phyloP scores from a whole-genome alignment of 192 early-diverging fungal species.

The Piromyces finnis region DNA sequence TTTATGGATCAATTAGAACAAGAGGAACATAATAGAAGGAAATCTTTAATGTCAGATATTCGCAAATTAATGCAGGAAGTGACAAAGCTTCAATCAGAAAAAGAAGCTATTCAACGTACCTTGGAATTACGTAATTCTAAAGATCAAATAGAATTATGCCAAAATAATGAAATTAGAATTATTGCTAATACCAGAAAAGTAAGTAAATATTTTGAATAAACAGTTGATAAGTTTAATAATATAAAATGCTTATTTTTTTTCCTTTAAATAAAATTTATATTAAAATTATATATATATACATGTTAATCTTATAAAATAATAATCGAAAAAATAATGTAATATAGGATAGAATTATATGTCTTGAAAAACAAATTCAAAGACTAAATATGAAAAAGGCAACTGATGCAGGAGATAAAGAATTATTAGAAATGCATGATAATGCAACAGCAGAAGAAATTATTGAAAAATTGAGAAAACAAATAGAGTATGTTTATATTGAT shows the following conservation, averaged over 20 bases:
- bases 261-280: too few species aligned
- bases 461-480: constrained; percentile 18
- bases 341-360: constrained; percentile 34
- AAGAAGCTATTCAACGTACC: constrained; percentile 4
- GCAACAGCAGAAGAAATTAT: constrained; percentile 22
- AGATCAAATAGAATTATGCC: constrained; percentile 3
- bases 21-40: neutral
- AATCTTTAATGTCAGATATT: neutral
- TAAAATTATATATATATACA: too few species aligned
- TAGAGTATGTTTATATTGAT: constrained; percentile 10
- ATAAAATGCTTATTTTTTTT: too few species aligned
- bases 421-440: constrained; percentile 29
- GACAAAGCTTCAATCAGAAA: neutral
- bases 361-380: constrained; percentile 36
- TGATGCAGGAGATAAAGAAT: constrained; percentile 20
- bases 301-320: too few species aligned
- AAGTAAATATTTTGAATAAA: too few species aligned
- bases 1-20: neutral
- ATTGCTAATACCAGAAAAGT: constrained; percentile 20
- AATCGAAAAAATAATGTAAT: too few species aligned
- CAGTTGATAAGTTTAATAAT: too few species aligned
- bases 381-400: constrained; percentile 24
- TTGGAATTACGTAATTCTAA: constrained; percentile 6
- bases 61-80: neutral
- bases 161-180: constrained; percentile 15